Percentiles rank a stretch among this genome's conserved stretches.
Evolutionary conservation across 73 alveolate genomes (phyloP).

Genomic region (Paramecium biaurelia): DNA sequence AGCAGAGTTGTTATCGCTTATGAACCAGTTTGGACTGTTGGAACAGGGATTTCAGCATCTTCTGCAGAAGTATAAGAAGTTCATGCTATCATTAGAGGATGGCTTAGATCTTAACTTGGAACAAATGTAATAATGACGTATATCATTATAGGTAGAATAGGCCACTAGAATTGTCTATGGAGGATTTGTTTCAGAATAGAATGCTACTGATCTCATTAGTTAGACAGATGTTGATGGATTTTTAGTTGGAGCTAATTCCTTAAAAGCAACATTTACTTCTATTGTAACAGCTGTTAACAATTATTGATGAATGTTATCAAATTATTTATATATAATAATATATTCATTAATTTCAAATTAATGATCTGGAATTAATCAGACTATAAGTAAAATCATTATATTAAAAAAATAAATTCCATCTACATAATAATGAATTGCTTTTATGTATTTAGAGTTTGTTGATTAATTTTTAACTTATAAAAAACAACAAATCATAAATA

Average conservation of each 20-base stretch:
- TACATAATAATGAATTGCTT: not conserved
- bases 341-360: not conserved
- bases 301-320: not conserved
- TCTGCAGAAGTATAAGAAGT: slow-evolving; percentile 98
- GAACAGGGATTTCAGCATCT: slow-evolving; percentile 98
- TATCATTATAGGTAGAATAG: slow-evolving; percentile 68
- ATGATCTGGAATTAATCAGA: not conserved
- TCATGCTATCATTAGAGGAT: slow-evolving; percentile 91
- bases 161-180: slow-evolving; percentile 95
- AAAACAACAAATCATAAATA: too few relatives aligned
- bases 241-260: slow-evolving; percentile 96
- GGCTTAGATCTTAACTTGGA: slow-evolving; percentile 74
- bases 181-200: slow-evolving; percentile 97
- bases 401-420: not conserved
- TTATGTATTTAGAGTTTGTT: too few relatives aligned
- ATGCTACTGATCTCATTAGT: slow-evolving; percentile 92
- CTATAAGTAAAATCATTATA: not conserved
- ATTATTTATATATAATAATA: not conserved
- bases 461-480: too few relatives aligned
- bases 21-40: slow-evolving; percentile 99
- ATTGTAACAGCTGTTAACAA: slow-evolving; percentile 69
- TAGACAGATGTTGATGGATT: slow-evolving; percentile 96
- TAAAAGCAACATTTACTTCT: slow-evolving; percentile 80
- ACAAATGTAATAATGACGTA: not conserved
- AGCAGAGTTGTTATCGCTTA: slow-evolving; percentile 94